Evolutionary conservation across 2,329 filamentous ascomycete species (phyloP), one percentile per base, ranked within the genome.

Genomic region (Clarireedia sp.): DNA sequence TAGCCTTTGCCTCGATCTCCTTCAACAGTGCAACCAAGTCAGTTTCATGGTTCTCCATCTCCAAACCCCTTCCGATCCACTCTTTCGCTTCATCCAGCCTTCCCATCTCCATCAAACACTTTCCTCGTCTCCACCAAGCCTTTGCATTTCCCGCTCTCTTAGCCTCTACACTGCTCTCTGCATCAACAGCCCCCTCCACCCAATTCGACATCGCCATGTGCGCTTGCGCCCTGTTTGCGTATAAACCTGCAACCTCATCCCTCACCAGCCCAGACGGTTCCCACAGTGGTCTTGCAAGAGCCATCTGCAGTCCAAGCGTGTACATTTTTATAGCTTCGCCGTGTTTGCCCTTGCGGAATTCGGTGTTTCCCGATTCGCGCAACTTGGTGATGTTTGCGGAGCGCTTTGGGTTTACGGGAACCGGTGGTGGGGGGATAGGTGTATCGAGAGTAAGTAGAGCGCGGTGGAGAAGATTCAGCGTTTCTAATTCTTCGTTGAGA

Each of bases 371-470:
- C 56, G 80, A 81, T 70, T 97, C 94, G 69, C 90, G 89, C 62
- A 97, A 84, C 75, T 97, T 97, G 73, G 78, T 82, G 72, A 99
- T 87, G 69, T 91, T 84, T 37, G 89, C 90, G 62, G 81, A 85
- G 67, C 92, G 89, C 75, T 96, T 96, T 51, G 90, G 91, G 77
- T 96, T 95, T 59, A 96, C 86, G 57, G 91, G 91, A 43, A 95
- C 80, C 0, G 94, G 94, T 0, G 92, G 87, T 5, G 91, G 90
- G 0, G 92, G 92, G 57, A 81, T 78, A 5, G 86, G 81, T 29
- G 75, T 71, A 45, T 82, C 78, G 63, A 90, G 80, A 54, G 73
- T 72, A 64, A 94, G 76, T 58, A 97, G 81, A 44, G 80, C 72
- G 63, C 83, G 83, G 81, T 95, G 89, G 50, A 96, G 82, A 50